Percentiles rank a stretch among this genome's conserved stretches.
Conservation (phyloP, 768 basidiomycete species). For the Steccherinum ochraceum region DNA sequence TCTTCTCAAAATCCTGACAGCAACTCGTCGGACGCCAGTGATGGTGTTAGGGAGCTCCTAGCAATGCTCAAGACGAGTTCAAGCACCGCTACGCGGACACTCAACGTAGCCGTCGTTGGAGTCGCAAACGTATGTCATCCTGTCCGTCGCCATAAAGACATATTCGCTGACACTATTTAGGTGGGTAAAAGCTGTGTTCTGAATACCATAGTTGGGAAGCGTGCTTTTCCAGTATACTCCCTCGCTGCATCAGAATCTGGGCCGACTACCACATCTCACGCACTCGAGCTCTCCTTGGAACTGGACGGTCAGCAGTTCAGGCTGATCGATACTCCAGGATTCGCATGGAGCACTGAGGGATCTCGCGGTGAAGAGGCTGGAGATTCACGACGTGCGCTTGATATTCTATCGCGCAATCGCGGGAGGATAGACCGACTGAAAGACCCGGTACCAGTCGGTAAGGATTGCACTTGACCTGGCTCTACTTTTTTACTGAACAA, state of each 20-base stretch:
- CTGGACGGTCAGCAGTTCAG: conserved; percentile 45
- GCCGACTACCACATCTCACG: conserved; percentile 67
- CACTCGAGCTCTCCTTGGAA: conserved; percentile 54
- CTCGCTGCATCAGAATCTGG: conserved; percentile 40
- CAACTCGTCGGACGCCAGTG: neutral
- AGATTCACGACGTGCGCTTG: conserved; percentile 43
- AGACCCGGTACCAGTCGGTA: conserved; percentile 67
- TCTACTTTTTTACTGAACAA: neutral
- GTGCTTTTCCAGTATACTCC: conserved; percentile 51
- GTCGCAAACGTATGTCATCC: conserved; percentile 60
- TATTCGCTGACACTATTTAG: conserved; percentile 30
- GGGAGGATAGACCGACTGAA: conserved; percentile 84
- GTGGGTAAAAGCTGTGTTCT: conserved; percentile 81
- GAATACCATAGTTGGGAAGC: conserved; percentile 62
- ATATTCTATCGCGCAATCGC: conserved; percentile 72
- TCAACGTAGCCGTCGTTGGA: conserved; percentile 79
- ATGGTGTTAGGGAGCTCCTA: neutral
- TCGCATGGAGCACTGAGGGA: conserved; percentile 50
- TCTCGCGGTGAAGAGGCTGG: conserved; percentile 29
- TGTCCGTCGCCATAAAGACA: neutral
- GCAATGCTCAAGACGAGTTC: conserved; percentile 48
- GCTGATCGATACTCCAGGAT: conserved; percentile 86
- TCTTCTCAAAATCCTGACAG: too few relatives aligned
- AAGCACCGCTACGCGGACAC: conserved; percentile 38
- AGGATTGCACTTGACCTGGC: too few relatives aligned